Evolutionary conservation across 768 basidiomycete genomes (phyloP), one percentile per base, ranked within the genome.

Genomic region (Termitomyces sp.): DNA sequence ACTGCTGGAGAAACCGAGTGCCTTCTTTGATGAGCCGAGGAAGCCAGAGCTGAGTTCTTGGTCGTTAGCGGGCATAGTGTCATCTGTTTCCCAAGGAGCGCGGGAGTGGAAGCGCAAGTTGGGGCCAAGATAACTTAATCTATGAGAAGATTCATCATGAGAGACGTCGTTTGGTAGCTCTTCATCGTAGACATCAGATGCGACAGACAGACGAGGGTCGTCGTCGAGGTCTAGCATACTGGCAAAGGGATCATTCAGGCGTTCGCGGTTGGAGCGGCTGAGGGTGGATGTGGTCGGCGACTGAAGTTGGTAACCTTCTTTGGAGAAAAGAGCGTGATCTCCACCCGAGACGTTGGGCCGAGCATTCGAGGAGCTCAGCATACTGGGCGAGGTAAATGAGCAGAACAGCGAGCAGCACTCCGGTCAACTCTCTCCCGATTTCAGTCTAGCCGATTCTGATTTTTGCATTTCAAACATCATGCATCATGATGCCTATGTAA

Each of bases 31-130:
- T n/a, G 56, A 48, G 33, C 47, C 53, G 8, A 77, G 63, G 73
- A 62, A 48, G 55, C 67, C 64, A 23, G 73, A 73, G 41, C 79
- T 77, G 4, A 71, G 63, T 42, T 83, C 82, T 28, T 76, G 75
- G 33, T 76, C 81, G 64, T 78, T 79, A 31, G 74, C 68, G 3
- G 78, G 56, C 3, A 69, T 40, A 38, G 73, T 77, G 14, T 78
- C 82, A 49, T 83, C 86, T 38, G 78, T 70, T 70, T 91, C 89
- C 90, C 90, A 93, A 41, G 90, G 90, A 17, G 90, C 86, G 26
- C 80, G 85, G 59, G 87, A 88, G 69, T 90, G 87, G 66, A 90
- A 83, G 50, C 85, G 83, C 79, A 91, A 88, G 70, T 83, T 90
- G 31, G 90, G 90, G n/a, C 91, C 91, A 35, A 87, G 81, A 48